phyloP scores from a whole-genome alignment of 768 basidiomycete species.

The Termitomyces sp. region DNA sequence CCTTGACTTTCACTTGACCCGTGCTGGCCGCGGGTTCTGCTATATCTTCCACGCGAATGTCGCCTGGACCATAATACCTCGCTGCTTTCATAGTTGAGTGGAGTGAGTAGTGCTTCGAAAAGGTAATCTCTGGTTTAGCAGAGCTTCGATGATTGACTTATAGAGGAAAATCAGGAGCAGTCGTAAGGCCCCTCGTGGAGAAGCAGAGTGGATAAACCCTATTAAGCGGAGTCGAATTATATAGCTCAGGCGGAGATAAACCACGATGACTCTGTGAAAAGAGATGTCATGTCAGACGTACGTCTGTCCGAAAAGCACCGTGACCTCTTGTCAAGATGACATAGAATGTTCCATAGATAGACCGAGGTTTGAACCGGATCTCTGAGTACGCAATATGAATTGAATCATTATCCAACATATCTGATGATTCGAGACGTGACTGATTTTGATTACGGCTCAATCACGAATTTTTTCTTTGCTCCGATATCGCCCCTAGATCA shows the following conservation, averaged over 20 bases:
- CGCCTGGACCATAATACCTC: slow-evolving; percentile 37
- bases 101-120: neutral
- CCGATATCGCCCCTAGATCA: neutral
- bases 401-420: neutral
- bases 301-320: neutral
- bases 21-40: slow-evolving; percentile 28
- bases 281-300: neutral
- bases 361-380: neutral
- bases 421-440: neutral
- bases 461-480: neutral
- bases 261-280: neutral
- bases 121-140: neutral
- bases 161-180: neutral
- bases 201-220: neutral
- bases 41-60: slow-evolving; percentile 39
- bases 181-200: neutral
- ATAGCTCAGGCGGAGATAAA: neutral
- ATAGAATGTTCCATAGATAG: neutral
- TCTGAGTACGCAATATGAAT: neutral
- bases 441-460: no score
- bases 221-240: neutral
- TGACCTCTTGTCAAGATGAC: neutral
- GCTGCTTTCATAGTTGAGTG: slow-evolving; percentile 28
- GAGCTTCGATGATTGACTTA: neutral
- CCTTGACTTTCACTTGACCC: slow-evolving; percentile 42